phyloP scores from a whole-genome alignment of 257 asterid species.

The Apocynum venetum region DNA sequence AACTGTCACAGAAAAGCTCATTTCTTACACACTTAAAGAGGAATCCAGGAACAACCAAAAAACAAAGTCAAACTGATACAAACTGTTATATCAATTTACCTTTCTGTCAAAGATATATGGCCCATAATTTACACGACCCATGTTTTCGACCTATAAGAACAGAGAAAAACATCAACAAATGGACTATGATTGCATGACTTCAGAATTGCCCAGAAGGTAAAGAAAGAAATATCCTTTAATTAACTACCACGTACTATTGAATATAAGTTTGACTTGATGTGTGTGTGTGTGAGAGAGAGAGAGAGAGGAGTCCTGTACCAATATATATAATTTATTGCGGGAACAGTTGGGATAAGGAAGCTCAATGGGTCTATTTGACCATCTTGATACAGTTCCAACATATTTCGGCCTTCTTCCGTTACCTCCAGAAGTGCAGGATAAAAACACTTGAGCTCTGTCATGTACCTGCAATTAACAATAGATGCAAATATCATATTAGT shows the following conservation, averaged over 20 bases:
- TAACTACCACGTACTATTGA: neutral
- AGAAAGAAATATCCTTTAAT: neutral
- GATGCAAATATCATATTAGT: neutral
- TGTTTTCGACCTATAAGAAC: conserved; percentile 75
- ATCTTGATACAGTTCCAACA: conserved; percentile 64
- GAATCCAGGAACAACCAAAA: neutral
- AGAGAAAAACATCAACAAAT: conserved; percentile 13
- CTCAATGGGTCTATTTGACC: conserved; percentile 62
- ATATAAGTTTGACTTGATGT: neutral
- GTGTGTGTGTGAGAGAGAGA: neutral
- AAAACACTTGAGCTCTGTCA: conserved; percentile 91
- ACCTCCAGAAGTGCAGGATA: conserved; percentile 63
- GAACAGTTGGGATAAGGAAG: conserved; percentile 60
- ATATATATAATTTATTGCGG: conserved; percentile 43
- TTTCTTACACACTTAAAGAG: neutral
- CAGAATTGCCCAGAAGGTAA: neutral
- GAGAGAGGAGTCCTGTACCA: conserved; percentile 47
- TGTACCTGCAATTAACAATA: conserved; percentile 60
- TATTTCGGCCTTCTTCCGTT: conserved; percentile 50
- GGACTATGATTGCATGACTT: neutral
- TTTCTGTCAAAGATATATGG: conserved; percentile 65
- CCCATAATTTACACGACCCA: conserved; percentile 96
- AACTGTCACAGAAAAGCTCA: neutral
- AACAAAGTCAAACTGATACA: neutral
- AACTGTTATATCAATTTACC: conserved; percentile 35